phyloP scores from a whole-genome alignment of 1,284 basidiomycete genomes.

The Pholiota adiposa region DNA sequence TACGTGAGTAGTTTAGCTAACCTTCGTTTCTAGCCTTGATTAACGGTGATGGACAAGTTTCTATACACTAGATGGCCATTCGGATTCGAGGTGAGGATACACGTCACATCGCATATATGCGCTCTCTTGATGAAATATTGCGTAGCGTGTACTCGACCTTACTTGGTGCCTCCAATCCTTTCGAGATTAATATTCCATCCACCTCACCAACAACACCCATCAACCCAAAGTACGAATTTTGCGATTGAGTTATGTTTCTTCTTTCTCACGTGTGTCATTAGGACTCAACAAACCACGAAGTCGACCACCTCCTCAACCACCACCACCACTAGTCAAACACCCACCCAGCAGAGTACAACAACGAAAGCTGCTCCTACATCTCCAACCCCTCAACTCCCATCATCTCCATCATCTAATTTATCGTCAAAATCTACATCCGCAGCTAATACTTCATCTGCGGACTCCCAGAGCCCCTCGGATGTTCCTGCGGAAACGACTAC shows the following conservation, averaged over 20 bases:
- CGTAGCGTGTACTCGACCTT: neutral
- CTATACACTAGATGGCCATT: slow-evolving; percentile 1
- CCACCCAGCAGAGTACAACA: neutral
- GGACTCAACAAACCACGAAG: neutral
- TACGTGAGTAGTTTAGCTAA: neutral
- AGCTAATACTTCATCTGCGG: neutral
- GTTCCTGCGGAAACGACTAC: no score
- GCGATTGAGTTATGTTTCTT: neutral
- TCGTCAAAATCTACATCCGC: neutral
- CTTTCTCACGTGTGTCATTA: neutral
- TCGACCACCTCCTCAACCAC: neutral
- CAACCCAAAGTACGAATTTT: neutral
- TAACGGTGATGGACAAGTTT: neutral
- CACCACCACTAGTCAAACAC: neutral
- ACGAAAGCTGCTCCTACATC: neutral
- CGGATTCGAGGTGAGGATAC: neutral
- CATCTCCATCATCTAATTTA: no score
- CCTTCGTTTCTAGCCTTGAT: neutral
- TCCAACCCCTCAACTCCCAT: neutral
- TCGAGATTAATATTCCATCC: neutral
- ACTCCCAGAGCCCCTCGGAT: neutral
- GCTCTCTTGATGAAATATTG: neutral
- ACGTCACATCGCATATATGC: neutral
- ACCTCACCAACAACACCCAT: neutral
- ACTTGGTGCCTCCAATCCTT: neutral